phyloP scores from a whole-genome alignment of 805 yeast species.

The Cyberlindnera bimundalis region DNA sequence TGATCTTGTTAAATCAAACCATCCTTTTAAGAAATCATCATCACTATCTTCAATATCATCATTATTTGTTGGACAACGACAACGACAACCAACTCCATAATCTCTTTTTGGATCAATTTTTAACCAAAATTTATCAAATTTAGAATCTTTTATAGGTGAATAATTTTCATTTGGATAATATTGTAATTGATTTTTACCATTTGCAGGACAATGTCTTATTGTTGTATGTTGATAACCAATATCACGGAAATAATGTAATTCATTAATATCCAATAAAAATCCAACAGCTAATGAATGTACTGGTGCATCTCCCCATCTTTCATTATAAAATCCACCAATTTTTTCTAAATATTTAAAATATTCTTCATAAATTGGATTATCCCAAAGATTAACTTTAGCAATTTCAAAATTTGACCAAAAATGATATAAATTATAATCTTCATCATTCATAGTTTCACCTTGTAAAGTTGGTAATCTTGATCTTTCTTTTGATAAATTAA shows the following conservation, averaged over 20 bases:
- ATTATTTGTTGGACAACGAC: slow-evolving; percentile 63
- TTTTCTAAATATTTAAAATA: slow-evolving; percentile 68
- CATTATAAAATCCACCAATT: slow-evolving; percentile 81
- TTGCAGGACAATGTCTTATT: slow-evolving; percentile 79
- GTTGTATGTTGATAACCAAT: slow-evolving; percentile 86
- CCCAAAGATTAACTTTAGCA: slow-evolving; percentile 75
- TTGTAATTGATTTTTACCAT: slow-evolving; percentile 45
- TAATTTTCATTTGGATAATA: slow-evolving; percentile 28
- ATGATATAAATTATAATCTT: slow-evolving; percentile 76
- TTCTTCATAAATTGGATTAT: slow-evolving; percentile 56
- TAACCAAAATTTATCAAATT: slow-evolving; percentile 24
- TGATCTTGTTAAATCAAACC: slow-evolving; percentile 38
- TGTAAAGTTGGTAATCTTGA: slow-evolving; percentile 30
- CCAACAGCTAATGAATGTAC: slow-evolving; percentile 86
- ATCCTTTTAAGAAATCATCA: slow-evolving; percentile 48
- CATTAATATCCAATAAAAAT: slow-evolving; percentile 60
- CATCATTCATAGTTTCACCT: slow-evolving; percentile 60
- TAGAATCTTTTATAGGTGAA: slow-evolving; percentile 9
- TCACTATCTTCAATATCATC: slow-evolving; percentile 55
- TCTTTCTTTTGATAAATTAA: slow-evolving; percentile 35
- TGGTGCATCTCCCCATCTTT: slow-evolving; percentile 98
- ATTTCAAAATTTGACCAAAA: slow-evolving; percentile 95
- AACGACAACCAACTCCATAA: slow-evolving; percentile 78
- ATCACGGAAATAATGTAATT: slow-evolving; percentile 88
- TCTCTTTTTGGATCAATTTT: slow-evolving; percentile 34